Evolutionary conservation across 2,329 filamentous ascomycete genomes (phyloP).

Genomic region (Zymoseptoria tritici): DNA sequence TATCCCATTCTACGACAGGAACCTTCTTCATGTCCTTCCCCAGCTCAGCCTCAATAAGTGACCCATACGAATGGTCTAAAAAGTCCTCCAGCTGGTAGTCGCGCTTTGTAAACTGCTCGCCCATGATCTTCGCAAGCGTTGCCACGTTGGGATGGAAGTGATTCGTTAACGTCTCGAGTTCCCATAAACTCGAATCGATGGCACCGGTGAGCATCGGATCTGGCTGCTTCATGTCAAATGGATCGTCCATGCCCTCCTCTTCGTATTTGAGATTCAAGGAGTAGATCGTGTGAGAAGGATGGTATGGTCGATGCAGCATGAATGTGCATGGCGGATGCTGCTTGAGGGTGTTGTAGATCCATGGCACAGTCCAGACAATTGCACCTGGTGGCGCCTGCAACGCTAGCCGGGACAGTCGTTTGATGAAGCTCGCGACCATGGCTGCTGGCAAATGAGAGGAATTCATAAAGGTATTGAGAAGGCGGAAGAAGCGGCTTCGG

Average conservation of each 20-base stretch:
- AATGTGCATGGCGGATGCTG: constrained; percentile 86
- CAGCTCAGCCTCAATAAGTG: constrained; percentile 76
- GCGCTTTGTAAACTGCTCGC: constrained; percentile 94
- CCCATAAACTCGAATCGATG: constrained; percentile 91
- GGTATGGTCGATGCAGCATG: constrained; percentile 72
- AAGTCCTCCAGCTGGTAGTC: constrained; percentile 96
- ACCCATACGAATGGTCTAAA: constrained; percentile 86
- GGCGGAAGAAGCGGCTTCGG: constrained; percentile 83
- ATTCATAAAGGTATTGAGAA: constrained; percentile 80
- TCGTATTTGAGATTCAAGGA: constrained; percentile 32
- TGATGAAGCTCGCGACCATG: constrained; percentile 92
- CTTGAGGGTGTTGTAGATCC: constrained; percentile 91
- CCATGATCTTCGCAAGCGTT: constrained; percentile 85
- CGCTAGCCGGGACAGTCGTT: constrained; percentile 75
- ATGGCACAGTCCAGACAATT: constrained; percentile 81
- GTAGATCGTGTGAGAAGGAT: constrained; percentile 28
- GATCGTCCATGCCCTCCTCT: constrained; percentile 59
- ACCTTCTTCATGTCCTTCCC: constrained; percentile 75
- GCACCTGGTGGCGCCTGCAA: constrained; percentile 85
- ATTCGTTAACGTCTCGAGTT: constrained; percentile 79
- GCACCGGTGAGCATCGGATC: constrained; percentile 82
- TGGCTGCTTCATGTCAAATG: constrained; percentile 65
- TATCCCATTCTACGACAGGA: constrained; percentile 87
- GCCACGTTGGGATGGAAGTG: constrained; percentile 98
- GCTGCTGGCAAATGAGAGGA: constrained; percentile 89